Percentiles rank a stretch among this genome's conserved stretches.
phyloP scores from a whole-genome alignment of 1,284 basidiomycete genomes.

The Trametes sp. region DNA sequence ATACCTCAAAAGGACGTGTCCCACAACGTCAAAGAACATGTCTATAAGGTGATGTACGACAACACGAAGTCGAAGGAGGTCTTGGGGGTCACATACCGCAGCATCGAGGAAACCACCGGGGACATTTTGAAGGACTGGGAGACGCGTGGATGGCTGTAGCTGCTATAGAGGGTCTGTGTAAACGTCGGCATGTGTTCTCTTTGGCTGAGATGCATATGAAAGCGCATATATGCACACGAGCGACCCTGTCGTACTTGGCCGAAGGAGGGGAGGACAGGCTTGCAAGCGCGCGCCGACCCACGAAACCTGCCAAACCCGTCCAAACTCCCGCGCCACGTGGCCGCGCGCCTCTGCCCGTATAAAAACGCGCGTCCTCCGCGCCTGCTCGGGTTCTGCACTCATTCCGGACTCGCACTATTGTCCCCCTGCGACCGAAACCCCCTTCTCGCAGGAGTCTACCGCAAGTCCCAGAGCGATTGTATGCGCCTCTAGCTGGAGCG shows the following conservation, averaged over 20 bases:
- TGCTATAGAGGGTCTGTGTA: not conserved
- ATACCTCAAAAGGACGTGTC: constrained; percentile 28
- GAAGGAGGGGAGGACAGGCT: too few relatives aligned
- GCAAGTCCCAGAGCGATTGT: constrained; percentile 52
- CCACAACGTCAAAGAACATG: constrained; percentile 34
- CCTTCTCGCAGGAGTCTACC: constrained; percentile 56
- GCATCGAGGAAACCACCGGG: constrained; percentile 48
- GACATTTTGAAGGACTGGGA: constrained; percentile 51
- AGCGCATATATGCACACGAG: too few relatives aligned
- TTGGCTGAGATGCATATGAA: too few relatives aligned
- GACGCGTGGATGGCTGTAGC: constrained; percentile 22
- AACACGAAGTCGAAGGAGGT: constrained; percentile 49
- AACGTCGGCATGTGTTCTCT: too few relatives aligned
- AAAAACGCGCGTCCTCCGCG: constrained; percentile 10
- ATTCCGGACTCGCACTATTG: constrained; percentile 59
- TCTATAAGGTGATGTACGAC: constrained; percentile 39
- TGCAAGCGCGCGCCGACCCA: not conserved
- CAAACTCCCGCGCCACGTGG: constrained; percentile 21
- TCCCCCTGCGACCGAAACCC: constrained; percentile 50
- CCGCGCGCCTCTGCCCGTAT: constrained; percentile 2
- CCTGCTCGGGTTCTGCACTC: constrained; percentile 40
- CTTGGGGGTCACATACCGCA: constrained; percentile 53
- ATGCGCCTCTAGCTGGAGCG: constrained; percentile 54
- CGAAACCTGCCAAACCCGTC: constrained; percentile 14
- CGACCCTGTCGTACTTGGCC: too few relatives aligned